Base-by-base conservation (phyloP, 331 rosid species). In the Acacia pycnantha region DNA sequence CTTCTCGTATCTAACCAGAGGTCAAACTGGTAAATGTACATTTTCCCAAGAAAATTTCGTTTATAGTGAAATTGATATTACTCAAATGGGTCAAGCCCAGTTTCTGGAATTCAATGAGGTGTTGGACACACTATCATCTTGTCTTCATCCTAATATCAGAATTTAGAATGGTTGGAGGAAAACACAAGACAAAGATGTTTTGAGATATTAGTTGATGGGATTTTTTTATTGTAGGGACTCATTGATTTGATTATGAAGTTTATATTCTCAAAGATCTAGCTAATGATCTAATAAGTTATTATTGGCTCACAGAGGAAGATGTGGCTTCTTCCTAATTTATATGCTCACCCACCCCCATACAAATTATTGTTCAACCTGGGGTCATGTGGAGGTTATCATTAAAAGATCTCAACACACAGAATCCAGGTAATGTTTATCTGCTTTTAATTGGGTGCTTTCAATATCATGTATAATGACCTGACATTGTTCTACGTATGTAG, bases 1-100 rank as follows among this genome's bases (percentile, higher is more conserved):
- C 81, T 74, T 82, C 81, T 87, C 90, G 3, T 87, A 87, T 64
- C 90, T 87, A 76, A 69, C 47, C 81, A 77, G 29, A 70, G 26
- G 33, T 78, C 37, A 78, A 62, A 27, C 47, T 40, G 14, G 0
- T 61, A 43, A 77, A 10, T 27, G 27, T 26, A 40, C 10, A 37
- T 44, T 43, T 6, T 75, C 33, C 50, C 9, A 15, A 77, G 5
- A 48, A 61, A 77, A 47, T 16, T 75, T 44, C 68, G 58, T 26
- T 14, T 56, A 26, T 22, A 78, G 40, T 27, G 37, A 5, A 51
- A 70, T 31, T 22, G 31, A 58, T 22, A 56, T 2, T 13, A 56
- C 14, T 56, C 74, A 77, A 21, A 19, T 24, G 59, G 46, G 4
- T 22, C 12, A 71, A 71, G n/a, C 56, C 29, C 15, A 43, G 75